Percentiles rank a stretch among this genome's conserved stretches.
Conservation (phyloP, 257 asterid genomes). For the Orobanche coerulescens region DNA sequence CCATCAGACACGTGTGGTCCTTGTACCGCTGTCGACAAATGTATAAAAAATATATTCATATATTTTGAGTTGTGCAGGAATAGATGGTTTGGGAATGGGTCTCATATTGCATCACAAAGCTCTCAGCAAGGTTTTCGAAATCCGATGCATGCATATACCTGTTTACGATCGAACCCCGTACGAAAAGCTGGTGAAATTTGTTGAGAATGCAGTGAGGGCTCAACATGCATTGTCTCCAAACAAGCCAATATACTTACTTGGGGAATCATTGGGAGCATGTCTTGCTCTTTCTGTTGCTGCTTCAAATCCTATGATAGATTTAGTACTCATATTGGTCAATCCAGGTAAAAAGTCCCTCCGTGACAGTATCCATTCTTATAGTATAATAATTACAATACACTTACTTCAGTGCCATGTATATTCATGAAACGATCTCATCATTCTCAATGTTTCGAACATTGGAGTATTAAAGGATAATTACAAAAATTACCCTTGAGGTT, state of each 20-base stretch:
- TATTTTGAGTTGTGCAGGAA: slow-evolving; percentile 32
- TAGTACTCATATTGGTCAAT: slow-evolving; percentile 43
- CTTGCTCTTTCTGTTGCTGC: slow-evolving; percentile 63
- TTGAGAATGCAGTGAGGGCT: slow-evolving; percentile 26
- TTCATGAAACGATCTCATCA: too few relatives aligned
- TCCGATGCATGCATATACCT: slow-evolving; percentile 55
- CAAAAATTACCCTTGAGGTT: too few relatives aligned
- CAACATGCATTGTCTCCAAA: slow-evolving; percentile 31
- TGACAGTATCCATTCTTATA: too few relatives aligned
- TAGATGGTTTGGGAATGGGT: slow-evolving; percentile 62
- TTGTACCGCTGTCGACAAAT: too few relatives aligned
- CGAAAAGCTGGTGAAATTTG: slow-evolving; percentile 39
- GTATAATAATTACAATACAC: too few relatives aligned
- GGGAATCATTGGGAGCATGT: slow-evolving; percentile 54
- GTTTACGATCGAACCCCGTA: slow-evolving; percentile 39
- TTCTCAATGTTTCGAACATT: too few relatives aligned
- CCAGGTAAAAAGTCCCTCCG: slow-evolving; percentile 56
- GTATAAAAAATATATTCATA: background rate
- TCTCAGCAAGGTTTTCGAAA: slow-evolving; percentile 48
- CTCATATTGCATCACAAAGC: slow-evolving; percentile 56
- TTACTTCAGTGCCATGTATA: too few relatives aligned
- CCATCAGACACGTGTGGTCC: too few relatives aligned
- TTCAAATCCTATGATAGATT: slow-evolving; percentile 37
- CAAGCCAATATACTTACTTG: slow-evolving; percentile 51
- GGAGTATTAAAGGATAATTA: too few relatives aligned